A percentile compares a stretch with the other conserved stretches of the same genome.
These are phyloP conservation scores for Collybia sordida DNA, from an alignment of 768 basidiomycete species.

Conservation along the genomic window DNA sequence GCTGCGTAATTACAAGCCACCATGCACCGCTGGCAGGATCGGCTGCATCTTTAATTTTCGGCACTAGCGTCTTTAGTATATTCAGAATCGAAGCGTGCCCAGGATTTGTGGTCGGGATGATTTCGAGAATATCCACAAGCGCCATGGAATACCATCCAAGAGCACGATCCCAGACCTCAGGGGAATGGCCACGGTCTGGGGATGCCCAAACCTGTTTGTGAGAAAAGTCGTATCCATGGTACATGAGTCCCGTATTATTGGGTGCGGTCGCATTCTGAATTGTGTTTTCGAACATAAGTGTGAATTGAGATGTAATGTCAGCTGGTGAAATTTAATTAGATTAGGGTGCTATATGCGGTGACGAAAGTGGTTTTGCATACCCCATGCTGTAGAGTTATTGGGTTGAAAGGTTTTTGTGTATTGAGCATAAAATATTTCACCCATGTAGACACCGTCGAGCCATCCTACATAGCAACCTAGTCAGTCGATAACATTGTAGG, in stretches of 20 bases:
- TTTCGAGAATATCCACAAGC: conserved; percentile 43
- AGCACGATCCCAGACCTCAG: conserved; percentile 49
- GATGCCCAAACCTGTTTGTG: conserved; percentile 43
- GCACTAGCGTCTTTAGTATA: conserved; percentile 32
- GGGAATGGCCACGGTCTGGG: conserved; percentile 43
- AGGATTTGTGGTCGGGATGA: conserved; percentile 29
- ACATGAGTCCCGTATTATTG: conserved; percentile 42
- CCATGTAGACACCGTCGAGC: conserved; percentile 49
- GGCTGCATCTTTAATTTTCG: conserved; percentile 35
- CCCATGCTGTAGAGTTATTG: conserved; percentile 36
- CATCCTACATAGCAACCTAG: conserved; percentile 31
- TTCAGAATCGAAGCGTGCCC: conserved; percentile 28
- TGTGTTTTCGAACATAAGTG: conserved; percentile 43
- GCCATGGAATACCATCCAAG: conserved; percentile 51
- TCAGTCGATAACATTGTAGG: not conserved
- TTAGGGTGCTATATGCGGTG: conserved; percentile 3
- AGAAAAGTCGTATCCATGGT: conserved; percentile 50
- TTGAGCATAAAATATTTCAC: conserved; percentile 41
- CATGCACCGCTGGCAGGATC: conserved; percentile 40
- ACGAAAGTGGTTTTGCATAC: conserved; percentile 17
- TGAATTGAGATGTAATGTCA: conserved; percentile 41
- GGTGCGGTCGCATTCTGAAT: conserved; percentile 34
- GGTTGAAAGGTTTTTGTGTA: conserved; percentile 37
- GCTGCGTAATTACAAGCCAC: conserved; percentile 53
- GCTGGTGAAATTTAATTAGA: conserved; percentile 15